Evolutionary conservation across 805 yeast genomes (phyloP).

Genomic region (Candida argentea): DNA sequence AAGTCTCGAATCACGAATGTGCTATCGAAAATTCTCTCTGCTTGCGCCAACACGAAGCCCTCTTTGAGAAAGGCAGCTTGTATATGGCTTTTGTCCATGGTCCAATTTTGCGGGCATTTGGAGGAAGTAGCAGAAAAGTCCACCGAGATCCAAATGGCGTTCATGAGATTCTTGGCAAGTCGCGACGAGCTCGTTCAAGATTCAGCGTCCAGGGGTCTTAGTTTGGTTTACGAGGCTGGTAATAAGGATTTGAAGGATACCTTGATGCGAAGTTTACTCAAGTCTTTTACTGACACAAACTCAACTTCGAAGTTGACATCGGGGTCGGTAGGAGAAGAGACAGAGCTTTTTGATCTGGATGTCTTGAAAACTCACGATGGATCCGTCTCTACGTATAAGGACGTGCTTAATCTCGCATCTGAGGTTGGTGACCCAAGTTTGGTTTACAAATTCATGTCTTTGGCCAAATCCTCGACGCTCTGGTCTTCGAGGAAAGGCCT

Average conservation of each 20-base stretch:
- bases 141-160: slow-evolving; percentile 58
- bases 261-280: slow-evolving; percentile 60
- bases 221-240: slow-evolving; percentile 73
- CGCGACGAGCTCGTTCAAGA: slow-evolving; percentile 87
- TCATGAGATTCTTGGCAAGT: slow-evolving; percentile 71
- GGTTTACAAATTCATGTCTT: slow-evolving; percentile 88
- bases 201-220: slow-evolving; percentile 81
- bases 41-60: slow-evolving; percentile 62
- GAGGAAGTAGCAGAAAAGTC: slow-evolving; percentile 31
- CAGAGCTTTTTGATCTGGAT: slow-evolving; percentile 80
- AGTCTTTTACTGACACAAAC: slow-evolving; percentile 67
- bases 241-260: slow-evolving; percentile 56
- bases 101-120: slow-evolving; percentile 58
- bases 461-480: slow-evolving; percentile 75
- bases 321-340: slow-evolving; percentile 68
- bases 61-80: slow-evolving; percentile 65
- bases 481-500: slow-evolving; percentile 94
- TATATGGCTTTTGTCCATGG: slow-evolving; percentile 75
- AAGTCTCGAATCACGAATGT: slow-evolving; percentile 20
- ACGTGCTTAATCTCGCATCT: slow-evolving; percentile 76
- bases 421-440: slow-evolving; percentile 94
- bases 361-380: slow-evolving; percentile 71
- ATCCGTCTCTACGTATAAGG: slow-evolving; percentile 84
- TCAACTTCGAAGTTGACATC: slow-evolving; percentile 37
- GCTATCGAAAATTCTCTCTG: slow-evolving; percentile 38